phyloP scores from a whole-genome alignment of 139 green algal species.

The Micromonas pusilla region DNA sequence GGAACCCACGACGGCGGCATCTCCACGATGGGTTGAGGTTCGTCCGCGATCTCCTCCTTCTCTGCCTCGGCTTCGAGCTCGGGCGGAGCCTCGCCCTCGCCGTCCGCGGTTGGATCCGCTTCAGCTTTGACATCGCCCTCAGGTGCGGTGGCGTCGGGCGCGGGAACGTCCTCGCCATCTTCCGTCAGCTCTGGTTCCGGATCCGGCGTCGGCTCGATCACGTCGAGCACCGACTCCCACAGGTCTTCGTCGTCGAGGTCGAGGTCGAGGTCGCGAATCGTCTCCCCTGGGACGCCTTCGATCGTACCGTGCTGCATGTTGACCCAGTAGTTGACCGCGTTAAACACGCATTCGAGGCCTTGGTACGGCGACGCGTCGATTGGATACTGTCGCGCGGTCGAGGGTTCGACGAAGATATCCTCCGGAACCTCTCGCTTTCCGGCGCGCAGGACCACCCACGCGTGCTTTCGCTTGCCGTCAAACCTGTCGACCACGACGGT shows the following conservation, averaged over 20 bases:
- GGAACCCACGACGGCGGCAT: constrained; percentile 68
- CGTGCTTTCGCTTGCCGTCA: constrained; percentile 50
- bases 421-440: constrained; percentile 54
- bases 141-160: no score
- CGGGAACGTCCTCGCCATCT: no score
- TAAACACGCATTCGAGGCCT: constrained; percentile 68
- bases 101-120: no score
- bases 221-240: neutral
- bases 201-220: neutral
- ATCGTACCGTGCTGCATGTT: constrained; percentile 54
- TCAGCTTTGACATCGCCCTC: no score
- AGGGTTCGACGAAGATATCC: constrained; percentile 63
- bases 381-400: constrained; percentile 51
- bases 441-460: constrained; percentile 70
- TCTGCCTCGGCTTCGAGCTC: neutral
- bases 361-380: constrained; percentile 52
- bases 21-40: constrained; percentile 37
- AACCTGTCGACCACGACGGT: no score
- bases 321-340: constrained; percentile 60
- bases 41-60: constrained; percentile 19
- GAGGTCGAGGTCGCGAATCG: constrained; percentile 1
- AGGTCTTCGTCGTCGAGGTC: neutral
- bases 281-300: neutral
- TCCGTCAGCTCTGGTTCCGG: no score
- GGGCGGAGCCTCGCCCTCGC: neutral